Evolutionary conservation across 306 rosid species (phyloP), one percentile per base, ranked within the genome.

Genomic region (Acmispon strigosus): DNA sequence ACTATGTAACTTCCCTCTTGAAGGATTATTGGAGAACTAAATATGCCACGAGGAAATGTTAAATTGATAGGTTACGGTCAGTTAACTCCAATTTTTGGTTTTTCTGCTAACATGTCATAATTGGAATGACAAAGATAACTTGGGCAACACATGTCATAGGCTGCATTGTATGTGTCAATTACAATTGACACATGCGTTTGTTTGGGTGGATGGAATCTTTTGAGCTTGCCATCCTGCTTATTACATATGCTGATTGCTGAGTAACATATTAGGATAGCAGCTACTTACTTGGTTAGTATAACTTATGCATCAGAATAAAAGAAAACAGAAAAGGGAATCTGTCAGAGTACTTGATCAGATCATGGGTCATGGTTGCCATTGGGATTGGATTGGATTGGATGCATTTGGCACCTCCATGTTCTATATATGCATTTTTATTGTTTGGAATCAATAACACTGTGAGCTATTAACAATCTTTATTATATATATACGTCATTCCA

Each of bases 391-490:
- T 66, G 8, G 70, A 56, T 57, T 66, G 36, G 59, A 66, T 67
- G 47, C 72, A 51, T 67, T 79, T 73, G 76, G 66, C 66, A 79
- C 73, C 71, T 73, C 50, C 79, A 67, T 42, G 29, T 64, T 59
- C 14, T 64, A 49, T 48, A 7, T 63, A 48, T 32, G 15, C 39
- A 10, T 24, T 32, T 27, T 44, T 43, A 8, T 74, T 17, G 27
- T 29, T 53, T 13, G 6, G 55, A 32, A 63, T 39, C 64, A 63
- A 54, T 51, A 4, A 22, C 19, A 32, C 19, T 45, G 39, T 61
- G 11, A 11, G 29, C 69, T 52, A 73, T 27, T 11, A n/a, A 10
- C 41, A 48, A 0, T 27, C 2, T 27, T 27, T 27, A 27, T 2
- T 27, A 27, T n/a, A n/a, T n/a, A n/a, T n/a, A n/a, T 27, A 27